A percentile compares a stretch with the other conserved stretches of the same genome.
Evolutionary conservation across 148 eudicot genomes (phyloP).

Genomic region (Chenopodium album): DNA sequence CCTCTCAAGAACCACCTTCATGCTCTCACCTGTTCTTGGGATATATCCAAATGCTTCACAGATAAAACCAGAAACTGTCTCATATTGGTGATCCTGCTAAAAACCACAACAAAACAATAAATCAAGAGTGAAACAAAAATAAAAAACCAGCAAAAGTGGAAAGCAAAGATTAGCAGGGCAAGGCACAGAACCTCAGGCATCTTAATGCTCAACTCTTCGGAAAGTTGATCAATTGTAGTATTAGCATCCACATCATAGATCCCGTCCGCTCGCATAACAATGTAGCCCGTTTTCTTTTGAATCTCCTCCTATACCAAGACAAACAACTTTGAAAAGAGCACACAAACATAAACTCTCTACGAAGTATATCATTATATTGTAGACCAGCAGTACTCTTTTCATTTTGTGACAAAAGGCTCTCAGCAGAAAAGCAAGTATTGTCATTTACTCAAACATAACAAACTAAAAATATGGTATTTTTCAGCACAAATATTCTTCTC

Average conservation of each 20-base stretch:
- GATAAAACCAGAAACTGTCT: constrained; percentile 93
- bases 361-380: not conserved
- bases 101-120: not conserved
- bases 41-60: constrained; percentile 97
- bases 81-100: constrained; percentile 84
- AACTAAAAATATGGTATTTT: not conserved
- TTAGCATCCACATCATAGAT: constrained; percentile 98
- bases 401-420: not conserved
- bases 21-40: constrained; percentile 92
- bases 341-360: not conserved
- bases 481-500: not conserved
- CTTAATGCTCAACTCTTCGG: constrained; percentile 82
- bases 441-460: not conserved
- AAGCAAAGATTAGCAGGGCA: not conserved
- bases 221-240: constrained; percentile 93
- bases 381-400: not conserved
- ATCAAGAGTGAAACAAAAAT: not conserved
- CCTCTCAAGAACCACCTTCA: constrained; percentile 75
- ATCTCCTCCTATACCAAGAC: constrained; percentile 72
- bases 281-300: constrained; percentile 90
- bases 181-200: constrained; percentile 72
- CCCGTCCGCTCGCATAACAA: constrained; percentile 95
- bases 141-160: not conserved
- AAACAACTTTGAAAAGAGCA: constrained; percentile 3
- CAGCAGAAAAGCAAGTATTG: not conserved